Evolutionary conservation across 768 basidiomycete genomes (phyloP).

Genomic region (Chiua virens): DNA sequence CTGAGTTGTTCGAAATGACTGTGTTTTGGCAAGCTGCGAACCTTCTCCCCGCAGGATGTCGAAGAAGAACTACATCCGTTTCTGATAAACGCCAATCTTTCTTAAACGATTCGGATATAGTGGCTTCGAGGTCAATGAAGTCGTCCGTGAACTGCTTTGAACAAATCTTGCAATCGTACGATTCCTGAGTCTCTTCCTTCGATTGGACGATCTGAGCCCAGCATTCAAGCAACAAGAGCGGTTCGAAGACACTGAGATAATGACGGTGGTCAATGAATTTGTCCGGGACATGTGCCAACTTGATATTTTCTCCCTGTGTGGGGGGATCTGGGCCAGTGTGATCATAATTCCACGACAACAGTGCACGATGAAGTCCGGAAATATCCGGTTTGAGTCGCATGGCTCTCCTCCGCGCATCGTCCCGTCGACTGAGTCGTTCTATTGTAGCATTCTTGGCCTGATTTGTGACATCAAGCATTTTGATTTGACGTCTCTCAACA

Average conservation of each 20-base stretch:
- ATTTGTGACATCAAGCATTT: slow-evolving; percentile 56
- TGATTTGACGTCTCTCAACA: slow-evolving; percentile 60
- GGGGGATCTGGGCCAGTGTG: slow-evolving; percentile 66
- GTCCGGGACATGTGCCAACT: slow-evolving; percentile 54
- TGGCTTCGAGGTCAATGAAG: slow-evolving; percentile 78
- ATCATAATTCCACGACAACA: slow-evolving; percentile 88
- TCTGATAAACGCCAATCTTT: slow-evolving; percentile 79
- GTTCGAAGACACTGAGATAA: slow-evolving; percentile 78
- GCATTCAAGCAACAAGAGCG: slow-evolving; percentile 82
- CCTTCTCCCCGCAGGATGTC: slow-evolving; percentile 53
- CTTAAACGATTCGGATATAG: slow-evolving; percentile 55
- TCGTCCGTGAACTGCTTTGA: slow-evolving; percentile 74
- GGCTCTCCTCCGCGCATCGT: slow-evolving; percentile 58
- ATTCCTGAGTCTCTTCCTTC: slow-evolving; percentile 61
- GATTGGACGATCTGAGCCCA: slow-evolving; percentile 86
- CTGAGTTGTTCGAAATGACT: slow-evolving; percentile 41
- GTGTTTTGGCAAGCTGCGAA: slow-evolving; percentile 71
- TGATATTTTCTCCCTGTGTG: slow-evolving; percentile 33
- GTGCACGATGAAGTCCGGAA: slow-evolving; percentile 67
- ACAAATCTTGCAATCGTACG: slow-evolving; percentile 61
- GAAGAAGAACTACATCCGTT: slow-evolving; percentile 81
- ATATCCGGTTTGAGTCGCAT: slow-evolving; percentile 83
- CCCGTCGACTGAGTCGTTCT: slow-evolving; percentile 53
- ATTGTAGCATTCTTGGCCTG: slow-evolving; percentile 42
- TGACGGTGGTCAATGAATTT: slow-evolving; percentile 62